Percentiles rank a stretch among this genome's conserved stretches.
These are phyloP conservation scores for Monilinia fructicola DNA, from an alignment of 2,329 filamentous ascomycete species.

Conservation along the genomic window DNA sequence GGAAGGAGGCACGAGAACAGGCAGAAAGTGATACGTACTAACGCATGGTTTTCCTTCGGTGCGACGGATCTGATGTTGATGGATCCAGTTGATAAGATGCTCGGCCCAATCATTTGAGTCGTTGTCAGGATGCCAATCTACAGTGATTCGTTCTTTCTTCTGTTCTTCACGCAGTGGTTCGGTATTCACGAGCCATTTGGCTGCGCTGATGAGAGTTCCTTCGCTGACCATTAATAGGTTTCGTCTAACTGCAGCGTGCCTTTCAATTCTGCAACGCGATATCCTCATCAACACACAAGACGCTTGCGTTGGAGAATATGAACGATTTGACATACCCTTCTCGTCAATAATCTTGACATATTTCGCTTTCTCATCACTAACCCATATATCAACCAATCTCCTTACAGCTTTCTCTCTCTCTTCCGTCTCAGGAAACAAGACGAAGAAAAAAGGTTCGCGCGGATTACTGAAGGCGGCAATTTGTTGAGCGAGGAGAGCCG, in stretches of 20 bases:
- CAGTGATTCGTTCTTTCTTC: slow-evolving; percentile 23
- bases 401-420: slow-evolving; percentile 25
- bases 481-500: slow-evolving; percentile 28
- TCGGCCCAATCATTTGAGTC: slow-evolving; percentile 29
- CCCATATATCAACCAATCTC: slow-evolving; percentile 29
- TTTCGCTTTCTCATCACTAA: slow-evolving; percentile 23
- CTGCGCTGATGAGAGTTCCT: slow-evolving; percentile 20
- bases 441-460: slow-evolving; percentile 29
- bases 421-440: slow-evolving; percentile 27
- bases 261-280: too few relatives aligned
- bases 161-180: slow-evolving; percentile 24
- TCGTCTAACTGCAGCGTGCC: too few relatives aligned
- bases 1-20: background rate
- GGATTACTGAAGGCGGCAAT: slow-evolving; percentile 22
- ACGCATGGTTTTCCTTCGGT: slow-evolving; percentile 27
- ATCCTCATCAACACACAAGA: background rate
- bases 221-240: background rate
- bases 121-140: slow-evolving; percentile 29
- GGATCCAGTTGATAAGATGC: slow-evolving; percentile 25
- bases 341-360: slow-evolving; percentile 32
- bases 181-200: slow-evolving; percentile 18
- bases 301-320: background rate
- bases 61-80: slow-evolving; percentile 24
- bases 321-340: slow-evolving; percentile 13
- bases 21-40: slow-evolving; percentile 21